Conservation (phyloP, 2,329 filamentous ascomycete genomes). For the Knufia fluminis region DNA sequence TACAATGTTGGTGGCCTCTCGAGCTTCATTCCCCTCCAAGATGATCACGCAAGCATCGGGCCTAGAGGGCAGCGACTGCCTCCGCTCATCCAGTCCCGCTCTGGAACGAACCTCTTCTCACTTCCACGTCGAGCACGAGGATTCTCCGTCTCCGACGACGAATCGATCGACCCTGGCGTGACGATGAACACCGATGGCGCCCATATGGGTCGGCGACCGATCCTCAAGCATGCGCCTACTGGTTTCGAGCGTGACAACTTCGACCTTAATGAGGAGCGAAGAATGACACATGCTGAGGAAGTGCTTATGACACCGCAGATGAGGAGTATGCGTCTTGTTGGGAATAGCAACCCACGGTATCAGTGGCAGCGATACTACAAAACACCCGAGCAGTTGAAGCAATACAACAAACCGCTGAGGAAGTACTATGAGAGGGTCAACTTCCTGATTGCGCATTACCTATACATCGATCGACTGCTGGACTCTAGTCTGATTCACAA, state of each 20-base stretch:
- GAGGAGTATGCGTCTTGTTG: constrained; percentile 71
- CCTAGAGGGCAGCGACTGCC: constrained; percentile 33
- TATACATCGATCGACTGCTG: constrained; percentile 83
- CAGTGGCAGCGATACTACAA: constrained; percentile 82
- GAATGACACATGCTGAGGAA: constrained; percentile 12
- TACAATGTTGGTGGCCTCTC: constrained; percentile 19
- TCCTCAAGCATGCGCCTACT: background rate
- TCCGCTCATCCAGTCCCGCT: constrained; percentile 24
- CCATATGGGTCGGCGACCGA: background rate
- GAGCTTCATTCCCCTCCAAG: constrained; percentile 26
- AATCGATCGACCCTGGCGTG: constrained; percentile 11
- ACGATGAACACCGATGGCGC: background rate
- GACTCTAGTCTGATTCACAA: constrained; percentile 90
- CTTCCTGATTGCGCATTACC: constrained; percentile 77
- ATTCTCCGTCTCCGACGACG: constrained; percentile 16
- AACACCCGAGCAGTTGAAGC: constrained; percentile 61
- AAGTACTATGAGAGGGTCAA: constrained; percentile 86
- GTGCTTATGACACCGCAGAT: constrained; percentile 24
- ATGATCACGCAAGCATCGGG: constrained; percentile 28
- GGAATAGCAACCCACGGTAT: constrained; percentile 77
- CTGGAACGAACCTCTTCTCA: constrained; percentile 18
- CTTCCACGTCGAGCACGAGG: constrained; percentile 9
- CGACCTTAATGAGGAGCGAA: constrained; percentile 5
- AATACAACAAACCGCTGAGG: constrained; percentile 64
- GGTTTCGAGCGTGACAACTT: background rate